phyloP scores from a whole-genome alignment of 495 filamentous ascomycete genomes.

The Friedmanniomyces simplex region DNA sequence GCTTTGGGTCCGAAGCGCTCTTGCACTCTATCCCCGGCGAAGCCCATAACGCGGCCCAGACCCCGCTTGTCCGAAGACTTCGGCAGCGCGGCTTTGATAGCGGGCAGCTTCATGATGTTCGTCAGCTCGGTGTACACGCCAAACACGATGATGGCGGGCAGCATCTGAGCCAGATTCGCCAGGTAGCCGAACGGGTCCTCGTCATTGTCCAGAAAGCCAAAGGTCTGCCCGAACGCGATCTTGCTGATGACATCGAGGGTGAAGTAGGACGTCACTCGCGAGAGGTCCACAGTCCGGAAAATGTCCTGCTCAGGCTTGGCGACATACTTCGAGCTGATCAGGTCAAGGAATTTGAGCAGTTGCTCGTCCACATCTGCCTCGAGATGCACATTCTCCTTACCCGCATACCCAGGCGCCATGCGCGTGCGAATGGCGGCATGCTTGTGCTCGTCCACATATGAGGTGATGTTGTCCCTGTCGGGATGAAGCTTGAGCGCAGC shows the following conservation, averaged over 20 bases:
- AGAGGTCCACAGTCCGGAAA: slow-evolving; percentile 39
- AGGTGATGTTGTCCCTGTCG: slow-evolving; percentile 34
- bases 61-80: slow-evolving; percentile 26
- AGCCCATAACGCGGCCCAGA: slow-evolving; percentile 27
- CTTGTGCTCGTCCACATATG: slow-evolving; percentile 28
- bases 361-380: slow-evolving; percentile 39
- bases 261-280: slow-evolving; percentile 36
- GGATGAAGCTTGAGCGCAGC: slow-evolving; percentile 33
- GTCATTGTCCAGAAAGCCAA: slow-evolving; percentile 35
- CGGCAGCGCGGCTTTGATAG: slow-evolving; percentile 29
- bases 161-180: slow-evolving; percentile 22
- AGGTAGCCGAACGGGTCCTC: slow-evolving; percentile 26
- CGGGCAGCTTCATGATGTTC: slow-evolving; percentile 22
- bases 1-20: slow-evolving; percentile 24
- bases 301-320: slow-evolving; percentile 20
- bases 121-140: slow-evolving; percentile 25
- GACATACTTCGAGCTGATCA: slow-evolving; percentile 30
- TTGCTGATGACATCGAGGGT: slow-evolving; percentile 42
- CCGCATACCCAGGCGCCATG: slow-evolving; percentile 37
- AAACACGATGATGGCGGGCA: slow-evolving; percentile 25
- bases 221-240: slow-evolving; percentile 42
- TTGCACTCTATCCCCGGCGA: slow-evolving; percentile 22
- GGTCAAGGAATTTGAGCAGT: slow-evolving; percentile 30
- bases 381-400: slow-evolving; percentile 39
- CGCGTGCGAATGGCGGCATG: slow-evolving; percentile 33